A percentile compares a stretch with the other conserved stretches of the same genome.
phyloP scores from a whole-genome alignment of 192 early-diverging fungal genomes.

The Backusella westeae region DNA sequence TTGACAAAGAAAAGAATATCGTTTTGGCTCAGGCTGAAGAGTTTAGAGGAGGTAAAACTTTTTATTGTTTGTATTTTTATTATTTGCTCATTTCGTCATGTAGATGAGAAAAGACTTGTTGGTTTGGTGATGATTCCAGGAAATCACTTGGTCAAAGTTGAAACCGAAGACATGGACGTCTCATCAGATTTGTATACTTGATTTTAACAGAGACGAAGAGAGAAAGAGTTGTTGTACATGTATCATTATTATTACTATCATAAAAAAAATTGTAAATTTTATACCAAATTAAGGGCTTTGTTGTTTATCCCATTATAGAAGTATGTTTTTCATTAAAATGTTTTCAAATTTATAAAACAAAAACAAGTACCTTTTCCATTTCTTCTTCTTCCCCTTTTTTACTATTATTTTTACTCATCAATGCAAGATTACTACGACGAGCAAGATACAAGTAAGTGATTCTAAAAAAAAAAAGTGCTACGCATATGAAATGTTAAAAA shows the following conservation, averaged over 20 bases:
- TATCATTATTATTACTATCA: not conserved
- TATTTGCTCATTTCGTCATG: not conserved
- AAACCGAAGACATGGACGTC: constrained; percentile 49
- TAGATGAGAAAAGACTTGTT: constrained; percentile 58
- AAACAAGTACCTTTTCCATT: not conserved
- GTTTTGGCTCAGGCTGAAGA: constrained; percentile 69
- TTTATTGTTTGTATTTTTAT: not conserved
- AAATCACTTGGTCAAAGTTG: constrained; percentile 60
- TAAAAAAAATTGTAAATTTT: not conserved
- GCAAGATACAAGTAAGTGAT: not conserved
- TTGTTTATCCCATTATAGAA: constrained; percentile 2
- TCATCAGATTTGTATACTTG: constrained; percentile 17
- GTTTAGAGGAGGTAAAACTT: constrained; percentile 44
- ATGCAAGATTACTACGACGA: not conserved
- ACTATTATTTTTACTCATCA: not conserved
- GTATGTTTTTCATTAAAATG: not conserved
- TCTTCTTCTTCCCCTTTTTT: not conserved
- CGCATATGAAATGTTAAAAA: not conserved
- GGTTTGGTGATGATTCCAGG: constrained; percentile 80
- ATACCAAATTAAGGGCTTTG: not conserved
- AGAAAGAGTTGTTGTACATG: not conserved
- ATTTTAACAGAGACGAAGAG: not conserved
- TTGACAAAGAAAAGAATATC: constrained; percentile 73
- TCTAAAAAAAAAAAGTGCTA: no score
- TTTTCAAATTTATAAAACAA: not conserved